Conservation (phyloP, 257 asterid species). For the Ajuga chamaepitys region DNA sequence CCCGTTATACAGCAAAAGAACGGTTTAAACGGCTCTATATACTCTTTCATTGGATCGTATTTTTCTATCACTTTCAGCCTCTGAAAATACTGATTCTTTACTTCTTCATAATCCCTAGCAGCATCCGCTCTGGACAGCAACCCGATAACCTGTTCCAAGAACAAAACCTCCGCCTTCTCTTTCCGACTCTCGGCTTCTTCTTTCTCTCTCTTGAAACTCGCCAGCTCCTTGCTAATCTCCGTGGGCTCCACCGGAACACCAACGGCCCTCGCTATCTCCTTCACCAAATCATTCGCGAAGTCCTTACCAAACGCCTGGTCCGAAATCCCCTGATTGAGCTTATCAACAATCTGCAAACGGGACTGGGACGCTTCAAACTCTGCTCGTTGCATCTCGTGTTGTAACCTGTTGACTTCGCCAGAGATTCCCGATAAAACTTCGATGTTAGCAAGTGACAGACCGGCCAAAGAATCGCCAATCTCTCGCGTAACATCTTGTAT, state of each 20-base stretch:
- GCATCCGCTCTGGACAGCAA: constrained; percentile 59
- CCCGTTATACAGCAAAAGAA: constrained; percentile 42
- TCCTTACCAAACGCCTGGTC: constrained; percentile 39
- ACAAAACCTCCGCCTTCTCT: constrained; percentile 57
- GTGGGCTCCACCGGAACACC: constrained; percentile 46
- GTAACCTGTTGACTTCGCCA: constrained; percentile 37
- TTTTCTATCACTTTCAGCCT: constrained; percentile 37
- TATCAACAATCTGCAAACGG: constrained; percentile 37
- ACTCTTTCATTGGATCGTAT: constrained; percentile 36
- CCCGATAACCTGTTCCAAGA: constrained; percentile 54
- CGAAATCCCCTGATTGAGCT: constrained; percentile 34
- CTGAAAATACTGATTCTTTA: constrained; percentile 36
- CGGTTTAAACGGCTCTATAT: constrained; percentile 44
- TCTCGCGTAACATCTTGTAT: constrained; percentile 54
- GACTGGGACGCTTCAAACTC: constrained; percentile 37
- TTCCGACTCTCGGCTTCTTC: constrained; percentile 49
- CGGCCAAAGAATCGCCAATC: constrained; percentile 42
- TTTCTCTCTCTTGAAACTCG: constrained; percentile 44
- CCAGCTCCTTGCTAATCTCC: constrained; percentile 44
- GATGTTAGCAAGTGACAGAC: constrained; percentile 36
- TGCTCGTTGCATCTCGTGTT: constrained; percentile 57
- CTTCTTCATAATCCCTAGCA: constrained; percentile 46
- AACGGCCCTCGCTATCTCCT: constrained; percentile 44
- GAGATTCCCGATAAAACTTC: constrained; percentile 50
- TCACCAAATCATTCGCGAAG: constrained; percentile 42